Percentiles rank a stretch among this genome's conserved stretches.
phyloP scores from a whole-genome alignment of 1,284 basidiomycete species.

The Bjerkandera adusta region DNA sequence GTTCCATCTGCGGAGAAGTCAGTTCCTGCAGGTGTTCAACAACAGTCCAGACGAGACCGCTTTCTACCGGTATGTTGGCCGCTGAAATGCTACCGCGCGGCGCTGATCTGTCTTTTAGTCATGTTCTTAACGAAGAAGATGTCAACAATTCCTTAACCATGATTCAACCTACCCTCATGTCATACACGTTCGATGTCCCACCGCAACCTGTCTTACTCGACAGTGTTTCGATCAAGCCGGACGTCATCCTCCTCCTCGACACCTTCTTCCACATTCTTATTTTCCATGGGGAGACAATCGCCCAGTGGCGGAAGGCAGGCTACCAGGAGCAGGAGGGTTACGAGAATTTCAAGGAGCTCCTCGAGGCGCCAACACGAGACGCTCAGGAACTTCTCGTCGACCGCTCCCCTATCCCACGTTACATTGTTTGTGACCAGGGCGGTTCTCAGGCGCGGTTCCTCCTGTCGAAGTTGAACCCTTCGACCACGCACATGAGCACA shows the following conservation, averaged over 20 bases:
- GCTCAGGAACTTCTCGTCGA: conserved; percentile 93
- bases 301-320: conserved; percentile 98
- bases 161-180: conserved; percentile 99
- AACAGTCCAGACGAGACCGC: conserved; percentile 99
- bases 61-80: conserved; percentile 78
- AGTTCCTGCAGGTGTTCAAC: conserved; percentile 99
- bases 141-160: conserved; percentile 99
- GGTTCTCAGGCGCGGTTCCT: conserved; percentile 98
- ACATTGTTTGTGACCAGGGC: conserved; percentile 97
- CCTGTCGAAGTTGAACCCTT: conserved; percentile 95
- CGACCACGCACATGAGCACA: conserved; percentile 94
- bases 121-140: conserved; percentile 96
- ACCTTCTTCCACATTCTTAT: conserved; percentile 99
- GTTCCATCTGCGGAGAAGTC: conserved; percentile 97
- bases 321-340: conserved; percentile 99
- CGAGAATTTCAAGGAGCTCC: conserved; percentile 95
- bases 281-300: conserved; percentile 97
- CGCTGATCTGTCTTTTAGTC: conserved; percentile 46
- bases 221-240: conserved; percentile 96
- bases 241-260: conserved; percentile 96
- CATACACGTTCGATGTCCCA: conserved; percentile 89
- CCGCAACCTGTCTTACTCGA: conserved; percentile 96
- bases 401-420: conserved; percentile 95
- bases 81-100: neutral
- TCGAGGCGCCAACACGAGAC: conserved; percentile 80